phyloP scores from a whole-genome alignment of 306 rosid genomes.

The Pyrus bretschneideri region DNA sequence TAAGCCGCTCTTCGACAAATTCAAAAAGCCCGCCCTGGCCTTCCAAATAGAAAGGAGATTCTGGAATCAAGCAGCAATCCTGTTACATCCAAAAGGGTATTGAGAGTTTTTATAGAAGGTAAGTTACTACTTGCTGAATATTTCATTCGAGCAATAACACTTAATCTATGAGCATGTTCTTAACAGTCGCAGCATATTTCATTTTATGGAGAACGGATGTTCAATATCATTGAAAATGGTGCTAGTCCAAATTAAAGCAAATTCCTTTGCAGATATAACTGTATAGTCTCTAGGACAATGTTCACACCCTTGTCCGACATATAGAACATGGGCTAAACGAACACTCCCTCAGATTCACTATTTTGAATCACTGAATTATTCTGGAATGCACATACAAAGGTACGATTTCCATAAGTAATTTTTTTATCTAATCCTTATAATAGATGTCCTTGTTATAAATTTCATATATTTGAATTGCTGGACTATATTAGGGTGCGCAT shows the following conservation, averaged over 20 bases:
- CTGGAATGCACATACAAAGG: not conserved
- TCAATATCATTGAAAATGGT: not conserved
- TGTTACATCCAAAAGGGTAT: slow-evolving; percentile 42
- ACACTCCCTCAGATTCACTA: not conserved
- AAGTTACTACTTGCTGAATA: not conserved
- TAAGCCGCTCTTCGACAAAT: slow-evolving; percentile 65
- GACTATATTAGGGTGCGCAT: not conserved
- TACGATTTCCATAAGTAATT: not conserved
- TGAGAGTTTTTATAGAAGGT: slow-evolving; percentile 11
- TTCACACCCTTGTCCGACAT: not conserved
- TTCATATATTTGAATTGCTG: not conserved
- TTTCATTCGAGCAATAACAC: not conserved
- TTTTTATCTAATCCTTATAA: not conserved
- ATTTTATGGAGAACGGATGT: not conserved
- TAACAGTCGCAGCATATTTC: not conserved
- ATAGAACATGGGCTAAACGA: not conserved
- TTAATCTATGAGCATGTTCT: slow-evolving; percentile 1
- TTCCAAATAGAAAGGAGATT: slow-evolving; percentile 89
- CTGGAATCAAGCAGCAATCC: slow-evolving; percentile 99
- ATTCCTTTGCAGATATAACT: not conserved
- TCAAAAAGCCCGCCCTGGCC: slow-evolving; percentile 86
- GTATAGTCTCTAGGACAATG: not conserved
- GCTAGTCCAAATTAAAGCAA: not conserved
- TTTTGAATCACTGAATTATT: not conserved
- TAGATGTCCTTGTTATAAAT: not conserved